Evolutionary conservation across 208 protist species (phyloP).

Genomic region (Crithidia sp.): DNA sequence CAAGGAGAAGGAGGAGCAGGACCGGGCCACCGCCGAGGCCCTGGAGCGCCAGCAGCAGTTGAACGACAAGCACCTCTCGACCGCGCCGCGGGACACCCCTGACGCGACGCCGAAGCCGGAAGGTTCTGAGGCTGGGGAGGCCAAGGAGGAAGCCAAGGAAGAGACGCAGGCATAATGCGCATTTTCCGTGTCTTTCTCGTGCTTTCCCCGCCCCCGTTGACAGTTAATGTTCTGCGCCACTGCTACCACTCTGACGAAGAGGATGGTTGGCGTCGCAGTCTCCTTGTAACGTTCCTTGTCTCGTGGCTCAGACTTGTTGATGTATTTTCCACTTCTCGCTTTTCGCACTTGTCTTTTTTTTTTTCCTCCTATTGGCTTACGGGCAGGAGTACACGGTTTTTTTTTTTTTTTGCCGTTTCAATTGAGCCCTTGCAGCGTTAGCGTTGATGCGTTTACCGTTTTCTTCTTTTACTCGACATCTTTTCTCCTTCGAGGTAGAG

Average conservation of each 20-base stretch:
- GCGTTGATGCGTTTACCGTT: background rate
- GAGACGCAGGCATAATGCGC: background rate
- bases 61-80: conserved; percentile 18
- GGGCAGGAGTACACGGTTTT: background rate
- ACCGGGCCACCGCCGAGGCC: conserved; percentile 23
- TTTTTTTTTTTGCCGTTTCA: conserved; percentile 15
- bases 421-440: background rate
- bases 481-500: background rate
- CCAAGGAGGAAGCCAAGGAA: background rate
- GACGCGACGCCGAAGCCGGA: background rate
- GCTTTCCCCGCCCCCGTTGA: too few relatives aligned
- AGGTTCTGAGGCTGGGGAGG: background rate
- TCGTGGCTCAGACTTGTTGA: too few relatives aligned
- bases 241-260: too few relatives aligned
- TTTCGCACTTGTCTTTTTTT: conserved; percentile 9
- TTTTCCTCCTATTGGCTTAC: background rate
- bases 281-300: too few relatives aligned
- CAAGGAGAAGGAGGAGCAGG: conserved; percentile 50
- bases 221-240: too few relatives aligned
- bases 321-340: too few relatives aligned
- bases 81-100: background rate
- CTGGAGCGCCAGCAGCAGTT: conserved; percentile 22
- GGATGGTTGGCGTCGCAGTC: too few relatives aligned
- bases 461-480: background rate
- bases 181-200: too few relatives aligned